These are phyloP conservation scores for Sequoia sempervirens DNA, from an alignment of 75 land plant species.

Conservation along the genomic window DNA sequence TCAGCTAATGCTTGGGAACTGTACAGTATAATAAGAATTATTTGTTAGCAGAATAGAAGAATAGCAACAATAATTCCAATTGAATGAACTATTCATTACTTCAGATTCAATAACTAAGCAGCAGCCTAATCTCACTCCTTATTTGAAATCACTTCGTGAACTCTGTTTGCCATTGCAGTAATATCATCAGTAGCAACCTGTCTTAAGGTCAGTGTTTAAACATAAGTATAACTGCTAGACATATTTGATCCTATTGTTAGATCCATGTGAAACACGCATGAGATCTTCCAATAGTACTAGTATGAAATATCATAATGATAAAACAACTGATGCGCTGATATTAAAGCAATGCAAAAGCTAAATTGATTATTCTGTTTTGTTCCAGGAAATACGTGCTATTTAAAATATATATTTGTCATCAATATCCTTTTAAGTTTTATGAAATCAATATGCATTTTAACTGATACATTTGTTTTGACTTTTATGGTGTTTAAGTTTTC, in stretches of 20 bases:
- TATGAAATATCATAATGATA: neutral
- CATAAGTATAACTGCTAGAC: neutral
- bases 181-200: slow-evolving; percentile 99
- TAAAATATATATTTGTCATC: neutral
- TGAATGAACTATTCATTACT: neutral
- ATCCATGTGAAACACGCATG: neutral
- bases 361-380: neutral
- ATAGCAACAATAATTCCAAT: neutral
- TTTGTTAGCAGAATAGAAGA: neutral
- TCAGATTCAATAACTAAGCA: neutral
- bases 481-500: neutral
- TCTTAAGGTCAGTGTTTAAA: neutral
- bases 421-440: neutral
- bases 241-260: neutral
- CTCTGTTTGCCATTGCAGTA: slow-evolving; percentile 92
- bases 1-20: slow-evolving; percentile 97
- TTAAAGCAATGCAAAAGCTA: neutral
- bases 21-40: slow-evolving; percentile 38
- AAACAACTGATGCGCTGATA: neutral
- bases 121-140: slow-evolving; percentile 70
- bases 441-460: neutral
- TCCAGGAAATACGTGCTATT: neutral
- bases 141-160: slow-evolving; percentile 90
- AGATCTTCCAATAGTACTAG: slow-evolving; percentile 5
- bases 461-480: neutral